Base-by-base conservation (phyloP, 2,329 filamentous ascomycete species). In the Teratosphaeriaceae sp. region DNA sequence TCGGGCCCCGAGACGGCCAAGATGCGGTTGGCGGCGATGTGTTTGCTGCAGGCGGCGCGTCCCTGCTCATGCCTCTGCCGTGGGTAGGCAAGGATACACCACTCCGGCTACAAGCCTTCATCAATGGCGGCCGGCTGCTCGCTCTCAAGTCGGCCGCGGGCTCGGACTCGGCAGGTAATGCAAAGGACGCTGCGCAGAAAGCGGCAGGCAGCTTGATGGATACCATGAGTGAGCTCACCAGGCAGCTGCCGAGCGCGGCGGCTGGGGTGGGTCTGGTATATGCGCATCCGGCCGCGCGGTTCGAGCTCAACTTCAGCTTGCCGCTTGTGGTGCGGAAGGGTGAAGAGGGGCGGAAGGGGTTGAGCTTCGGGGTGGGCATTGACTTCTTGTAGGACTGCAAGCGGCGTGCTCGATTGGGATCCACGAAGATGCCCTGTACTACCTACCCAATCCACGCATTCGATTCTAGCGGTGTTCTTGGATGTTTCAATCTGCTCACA, bases 281-380 rank as follows among this genome's bases (percentile, higher is more conserved):
- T 62, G 92, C 89, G 3, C 90, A 97, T 59, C 89, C 89, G 0
- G 84, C 90, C 16, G 92, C 92, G 9, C 73, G 92, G 43, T 96
- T 98, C 51, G 92, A 98, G 70, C 72, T 98, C 54, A 98, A 98
- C 67, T 95, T 98, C 63, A 88, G 85, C 56, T 65, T 98, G 53
- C 92, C 92, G 1, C 64, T 98, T 46, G 82, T 90, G 15, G 65
- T 88, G 58, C 77, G 92, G 45, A 82, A 77, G 50, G 88, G 88
- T 26, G 92, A 98, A 67, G 83, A 92, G 55, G 83, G 80, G 13
- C 79, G 90, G 43, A 98, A 98, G 69, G 92, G 92, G 1, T 62
- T 98, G 50, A 88, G 92, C 63, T 82, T 98, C 57, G 92, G 92
- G n/a, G 87, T 98, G 30, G 92, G 92, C 38, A 88, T 98, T 60